A percentile compares a stretch with the other conserved stretches of the same genome.
These are phyloP conservation scores for Malassezia slooffiae DNA, from an alignment of 1,284 basidiomycete species.

Conservation along the genomic window DNA sequence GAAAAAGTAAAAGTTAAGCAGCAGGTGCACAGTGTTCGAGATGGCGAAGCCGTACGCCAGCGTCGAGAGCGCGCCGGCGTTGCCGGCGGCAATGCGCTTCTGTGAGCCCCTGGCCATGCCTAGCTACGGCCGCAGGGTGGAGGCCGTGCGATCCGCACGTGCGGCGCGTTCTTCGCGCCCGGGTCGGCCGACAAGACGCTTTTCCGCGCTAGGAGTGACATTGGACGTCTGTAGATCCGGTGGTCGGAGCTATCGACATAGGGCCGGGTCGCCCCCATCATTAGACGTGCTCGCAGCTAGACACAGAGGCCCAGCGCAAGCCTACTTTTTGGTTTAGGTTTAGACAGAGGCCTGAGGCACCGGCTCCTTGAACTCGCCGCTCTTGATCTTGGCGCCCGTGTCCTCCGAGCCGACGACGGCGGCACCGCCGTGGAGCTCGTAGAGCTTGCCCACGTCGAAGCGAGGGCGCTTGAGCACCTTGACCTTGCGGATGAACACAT, in stretches of 20 bases:
- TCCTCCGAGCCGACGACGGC: slow-evolving; percentile 54
- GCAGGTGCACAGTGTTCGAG: slow-evolving; percentile 32
- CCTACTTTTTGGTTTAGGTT: slow-evolving; percentile 5
- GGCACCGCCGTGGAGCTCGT: slow-evolving; percentile 81
- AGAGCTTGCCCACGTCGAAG: slow-evolving; percentile 85
- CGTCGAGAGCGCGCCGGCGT: slow-evolving; percentile 25
- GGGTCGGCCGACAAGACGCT: too few relatives aligned
- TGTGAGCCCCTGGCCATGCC: slow-evolving; percentile 18
- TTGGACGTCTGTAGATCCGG: too few relatives aligned
- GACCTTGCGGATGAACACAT: slow-evolving; percentile 92
- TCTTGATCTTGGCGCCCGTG: slow-evolving; percentile 71
- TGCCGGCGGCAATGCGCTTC: slow-evolving; percentile 31
- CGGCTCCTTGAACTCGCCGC: slow-evolving; percentile 80
- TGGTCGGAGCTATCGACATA: too few relatives aligned
- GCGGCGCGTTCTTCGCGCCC: too few relatives aligned
- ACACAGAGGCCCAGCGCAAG: background rate
- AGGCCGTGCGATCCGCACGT: too few relatives aligned
- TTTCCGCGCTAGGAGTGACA: too few relatives aligned
- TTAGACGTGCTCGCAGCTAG: background rate
- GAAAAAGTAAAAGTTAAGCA: slow-evolving; percentile 26
- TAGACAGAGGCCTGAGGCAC: slow-evolving; percentile 65
- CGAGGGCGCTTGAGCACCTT: slow-evolving; percentile 89
- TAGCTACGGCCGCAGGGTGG: too few relatives aligned
- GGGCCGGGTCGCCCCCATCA: too few relatives aligned
- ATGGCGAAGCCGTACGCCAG: slow-evolving; percentile 35